Percentiles rank a stretch among this genome's conserved stretches.
Evolutionary conservation across 2,329 filamentous ascomycete species (phyloP).

Genomic region (Fusarium sterilihyphosum): DNA sequence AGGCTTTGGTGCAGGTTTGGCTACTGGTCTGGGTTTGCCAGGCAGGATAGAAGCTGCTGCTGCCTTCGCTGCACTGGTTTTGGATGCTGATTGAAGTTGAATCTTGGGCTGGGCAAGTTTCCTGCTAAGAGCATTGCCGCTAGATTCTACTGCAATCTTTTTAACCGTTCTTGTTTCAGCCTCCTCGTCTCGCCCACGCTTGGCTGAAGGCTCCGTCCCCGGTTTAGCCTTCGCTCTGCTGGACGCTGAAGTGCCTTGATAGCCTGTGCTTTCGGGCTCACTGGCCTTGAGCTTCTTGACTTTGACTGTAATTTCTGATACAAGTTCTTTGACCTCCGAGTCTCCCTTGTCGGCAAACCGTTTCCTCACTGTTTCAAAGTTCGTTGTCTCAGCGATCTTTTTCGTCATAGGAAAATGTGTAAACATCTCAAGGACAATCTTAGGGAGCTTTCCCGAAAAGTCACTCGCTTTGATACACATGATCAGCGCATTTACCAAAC

Average conservation of each 20-base stretch:
- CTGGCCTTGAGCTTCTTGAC: constrained; percentile 53
- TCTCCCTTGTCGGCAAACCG: constrained; percentile 73
- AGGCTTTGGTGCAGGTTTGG: constrained; percentile 55
- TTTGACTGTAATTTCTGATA: constrained; percentile 65
- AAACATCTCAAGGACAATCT: constrained; percentile 68
- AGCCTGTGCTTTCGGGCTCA: constrained; percentile 51
- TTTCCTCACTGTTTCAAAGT: constrained; percentile 72
- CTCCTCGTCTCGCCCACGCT: constrained; percentile 54
- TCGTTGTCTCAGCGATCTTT: constrained; percentile 70
- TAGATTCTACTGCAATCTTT: constrained; percentile 55
- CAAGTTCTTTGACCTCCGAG: constrained; percentile 69
- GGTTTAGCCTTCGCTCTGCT: constrained; percentile 51
- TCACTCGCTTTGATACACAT: constrained; percentile 63
- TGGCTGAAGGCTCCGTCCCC: constrained; percentile 44
- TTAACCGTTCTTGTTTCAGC: constrained; percentile 52
- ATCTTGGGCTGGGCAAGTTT: constrained; percentile 52
- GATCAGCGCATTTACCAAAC: constrained; percentile 64
- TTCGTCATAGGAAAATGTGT: constrained; percentile 70
- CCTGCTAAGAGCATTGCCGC: constrained; percentile 51
- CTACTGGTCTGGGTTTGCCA: constrained; percentile 57
- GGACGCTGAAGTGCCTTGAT: constrained; percentile 53
- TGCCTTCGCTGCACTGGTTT: constrained; percentile 45
- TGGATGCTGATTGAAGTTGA: constrained; percentile 45
- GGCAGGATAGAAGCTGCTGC: constrained; percentile 54
- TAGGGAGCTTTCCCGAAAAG: constrained; percentile 63